Evolutionary conservation across 306 rosid species (phyloP), one percentile per base, ranked within the genome.

Genomic region (Castanopsis chinensis): DNA sequence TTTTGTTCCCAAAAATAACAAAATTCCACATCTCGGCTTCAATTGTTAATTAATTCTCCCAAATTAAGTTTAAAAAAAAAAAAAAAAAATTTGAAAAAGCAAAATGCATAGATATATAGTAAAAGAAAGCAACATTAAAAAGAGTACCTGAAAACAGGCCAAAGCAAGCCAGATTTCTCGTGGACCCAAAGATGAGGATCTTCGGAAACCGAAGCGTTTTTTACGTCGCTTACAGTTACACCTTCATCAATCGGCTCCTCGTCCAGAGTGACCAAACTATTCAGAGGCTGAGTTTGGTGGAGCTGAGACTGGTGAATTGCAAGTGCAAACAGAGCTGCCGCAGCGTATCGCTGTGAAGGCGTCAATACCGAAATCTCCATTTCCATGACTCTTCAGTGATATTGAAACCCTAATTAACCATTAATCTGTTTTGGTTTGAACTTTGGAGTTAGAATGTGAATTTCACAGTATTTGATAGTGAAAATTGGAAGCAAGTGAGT

Each of bases 231-330:
- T 49, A 49, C 11, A 7, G 11, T 56, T 3, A 68, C 79, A 28
- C 71, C 74, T 13, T 58, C 76, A 1, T 67, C 18, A 57, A 80
- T 56, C 15, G 78, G 58, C 83, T 83, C 85, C 69, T 80, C 80
- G 1, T 57, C 23, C 14, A 15, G 77, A 57, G 76, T 60, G 45
- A 72, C 33, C 20, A 79, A 25, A 6, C 58, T 20, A 37, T 41
- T 19, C 4, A 79, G 41, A 64, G 72, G 70, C 20, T 25, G 83
- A 60, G 77, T 41, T 71, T 78, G 91, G 67, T 78, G 84, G 71
- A 82, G 53, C 76, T 89, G 95, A 45, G 91, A 83, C 43, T 69
- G 87, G 86, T 89, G 83, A 78, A 91, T 80, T 30, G 92, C 91
- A 57, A 85, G 30, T 19, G 88, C 82, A 27, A 91, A 89, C 73